These are phyloP conservation scores for Forsythia viridissima DNA, from an alignment of 257 asterid genomes.

Conservation along the genomic window DNA sequence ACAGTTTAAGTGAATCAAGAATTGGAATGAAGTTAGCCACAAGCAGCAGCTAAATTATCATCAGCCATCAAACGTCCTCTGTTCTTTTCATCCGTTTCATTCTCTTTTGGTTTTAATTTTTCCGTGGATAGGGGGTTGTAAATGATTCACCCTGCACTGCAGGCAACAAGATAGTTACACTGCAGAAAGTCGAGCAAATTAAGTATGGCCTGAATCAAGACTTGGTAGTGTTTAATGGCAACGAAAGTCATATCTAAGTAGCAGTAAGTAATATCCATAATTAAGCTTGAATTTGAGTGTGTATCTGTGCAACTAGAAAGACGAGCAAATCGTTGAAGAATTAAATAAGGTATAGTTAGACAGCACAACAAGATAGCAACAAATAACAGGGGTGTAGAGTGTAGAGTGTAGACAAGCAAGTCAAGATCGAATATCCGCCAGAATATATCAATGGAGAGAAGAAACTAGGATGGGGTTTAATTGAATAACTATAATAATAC, in stretches of 20 bases:
- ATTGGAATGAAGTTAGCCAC: background rate
- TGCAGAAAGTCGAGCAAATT: background rate
- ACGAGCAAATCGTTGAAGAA: background rate
- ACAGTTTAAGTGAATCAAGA: background rate
- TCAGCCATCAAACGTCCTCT: background rate
- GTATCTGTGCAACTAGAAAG: background rate
- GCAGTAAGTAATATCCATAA: background rate
- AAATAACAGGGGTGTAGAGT: background rate
- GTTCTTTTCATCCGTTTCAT: background rate
- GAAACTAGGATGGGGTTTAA: background rate
- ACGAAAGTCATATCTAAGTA: background rate
- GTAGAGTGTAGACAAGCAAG: background rate
- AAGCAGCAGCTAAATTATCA: background rate
- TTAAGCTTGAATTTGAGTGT: background rate
- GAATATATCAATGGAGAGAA: background rate
- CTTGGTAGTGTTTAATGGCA: background rate
- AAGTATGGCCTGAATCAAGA: background rate
- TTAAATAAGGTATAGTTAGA: background rate
- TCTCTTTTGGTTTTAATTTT: background rate
- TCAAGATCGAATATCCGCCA: background rate
- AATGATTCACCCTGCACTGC: background rate
- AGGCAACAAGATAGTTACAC: background rate
- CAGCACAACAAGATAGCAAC: background rate
- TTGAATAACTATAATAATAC: no score
- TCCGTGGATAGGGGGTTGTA: background rate